Percentiles rank a stretch among this genome's conserved stretches.
phyloP scores from a whole-genome alignment of 805 yeast genomes.

The Candida piceae region DNA sequence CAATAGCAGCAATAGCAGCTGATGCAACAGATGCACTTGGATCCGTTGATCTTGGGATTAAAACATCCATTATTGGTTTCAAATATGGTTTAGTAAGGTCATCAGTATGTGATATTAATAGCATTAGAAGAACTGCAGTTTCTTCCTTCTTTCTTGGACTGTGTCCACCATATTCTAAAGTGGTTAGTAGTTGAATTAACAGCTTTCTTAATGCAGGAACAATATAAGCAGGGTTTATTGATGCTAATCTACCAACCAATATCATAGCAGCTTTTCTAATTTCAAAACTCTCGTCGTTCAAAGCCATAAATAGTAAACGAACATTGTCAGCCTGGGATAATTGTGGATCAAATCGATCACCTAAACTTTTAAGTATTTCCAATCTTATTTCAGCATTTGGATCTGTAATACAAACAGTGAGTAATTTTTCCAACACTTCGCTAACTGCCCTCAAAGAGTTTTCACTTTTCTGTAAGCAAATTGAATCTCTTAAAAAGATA shows the following conservation, averaged over 20 bases:
- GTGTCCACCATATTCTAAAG: slow-evolving; percentile 74
- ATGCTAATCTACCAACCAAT: slow-evolving; percentile 77
- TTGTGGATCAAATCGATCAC: slow-evolving; percentile 81
- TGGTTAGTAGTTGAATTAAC: slow-evolving; percentile 77
- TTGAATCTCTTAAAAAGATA: slow-evolving; percentile 71
- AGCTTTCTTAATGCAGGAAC: slow-evolving; percentile 89
- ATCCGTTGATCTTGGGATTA: slow-evolving; percentile 72
- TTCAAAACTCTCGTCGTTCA: slow-evolving; percentile 85
- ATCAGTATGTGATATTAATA: slow-evolving; percentile 71
- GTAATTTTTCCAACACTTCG: slow-evolving; percentile 73
- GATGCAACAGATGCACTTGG: slow-evolving; percentile 77
- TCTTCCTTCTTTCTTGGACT: slow-evolving; percentile 76
- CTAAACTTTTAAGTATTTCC: slow-evolving; percentile 69
- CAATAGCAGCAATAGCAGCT: slow-evolving; percentile 79
- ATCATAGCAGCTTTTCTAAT: slow-evolving; percentile 74
- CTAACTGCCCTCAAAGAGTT: slow-evolving; percentile 78
- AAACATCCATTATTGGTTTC: slow-evolving; percentile 81
- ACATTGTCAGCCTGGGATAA: slow-evolving; percentile 92
- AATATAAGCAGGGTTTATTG: slow-evolving; percentile 90
- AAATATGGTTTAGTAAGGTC: slow-evolving; percentile 87
- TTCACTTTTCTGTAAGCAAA: slow-evolving; percentile 77
- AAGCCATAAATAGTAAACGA: slow-evolving; percentile 74
- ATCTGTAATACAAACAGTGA: slow-evolving; percentile 84
- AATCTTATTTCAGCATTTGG: slow-evolving; percentile 80
- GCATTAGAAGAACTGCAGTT: slow-evolving; percentile 68